Conservation (phyloP, 225 moss, liverwort and hornwort genomes). For the Physcomitrium patens region DNA sequence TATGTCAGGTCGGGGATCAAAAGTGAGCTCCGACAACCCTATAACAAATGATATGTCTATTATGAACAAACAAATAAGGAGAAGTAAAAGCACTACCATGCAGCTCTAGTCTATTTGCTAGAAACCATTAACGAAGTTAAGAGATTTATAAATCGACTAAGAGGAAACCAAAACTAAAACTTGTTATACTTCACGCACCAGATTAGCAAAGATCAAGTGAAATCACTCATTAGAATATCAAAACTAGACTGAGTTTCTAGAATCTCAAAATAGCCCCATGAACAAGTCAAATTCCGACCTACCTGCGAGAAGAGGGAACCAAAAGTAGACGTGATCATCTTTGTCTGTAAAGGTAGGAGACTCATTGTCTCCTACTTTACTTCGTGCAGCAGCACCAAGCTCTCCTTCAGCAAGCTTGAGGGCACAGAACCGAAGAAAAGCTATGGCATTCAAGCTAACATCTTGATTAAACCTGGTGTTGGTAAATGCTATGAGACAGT, state of each 20-base stretch:
- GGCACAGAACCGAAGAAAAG: constrained; percentile 97
- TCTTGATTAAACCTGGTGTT: constrained; percentile 99
- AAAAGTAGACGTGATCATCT: constrained; percentile 98
- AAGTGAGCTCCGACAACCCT: constrained; percentile 98
- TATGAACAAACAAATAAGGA: constrained; percentile 1
- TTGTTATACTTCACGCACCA: not conserved
- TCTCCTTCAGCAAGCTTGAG: constrained; percentile 99
- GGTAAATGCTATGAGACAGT: constrained; percentile 98
- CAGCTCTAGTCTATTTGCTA: constrained; percentile 3
- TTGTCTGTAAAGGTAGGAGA: constrained; percentile 93
- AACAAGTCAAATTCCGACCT: constrained; percentile 30
- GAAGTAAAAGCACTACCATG: not conserved
- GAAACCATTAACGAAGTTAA: constrained; percentile 18
- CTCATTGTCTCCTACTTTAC: constrained; percentile 55
- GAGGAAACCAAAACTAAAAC: constrained; percentile 17
- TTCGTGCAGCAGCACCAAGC: constrained; percentile 76
- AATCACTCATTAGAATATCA: not conserved
- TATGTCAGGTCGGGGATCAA: constrained; percentile 98
- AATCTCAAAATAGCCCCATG: not conserved
- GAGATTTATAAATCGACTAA: not conserved
- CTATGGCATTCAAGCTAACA: constrained; percentile 98
- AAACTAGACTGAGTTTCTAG: not conserved
- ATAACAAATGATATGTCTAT: constrained; percentile 31
- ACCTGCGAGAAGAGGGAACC: constrained; percentile 99
- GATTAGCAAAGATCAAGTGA: constrained; percentile 9